A percentile compares a stretch with the other conserved stretches of the same genome.
Evolutionary conservation across 148 eudicot species (phyloP).

Genomic region (Silene latifolia): DNA sequence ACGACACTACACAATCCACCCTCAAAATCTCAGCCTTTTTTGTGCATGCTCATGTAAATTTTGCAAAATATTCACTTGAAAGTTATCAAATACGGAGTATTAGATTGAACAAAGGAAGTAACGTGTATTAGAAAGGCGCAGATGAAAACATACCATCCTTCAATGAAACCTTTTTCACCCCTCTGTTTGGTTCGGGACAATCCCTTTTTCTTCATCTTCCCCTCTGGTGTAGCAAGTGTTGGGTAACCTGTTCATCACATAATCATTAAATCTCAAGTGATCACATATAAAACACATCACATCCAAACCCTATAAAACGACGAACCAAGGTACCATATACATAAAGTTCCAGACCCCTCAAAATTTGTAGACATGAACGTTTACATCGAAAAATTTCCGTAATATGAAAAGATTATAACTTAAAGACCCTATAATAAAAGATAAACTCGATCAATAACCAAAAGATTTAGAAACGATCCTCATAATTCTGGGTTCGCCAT

Average conservation of each 20-base stretch:
- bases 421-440: too few species aligned
- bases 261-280: neutral
- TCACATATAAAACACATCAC: neutral
- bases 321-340: too few species aligned
- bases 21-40: too few species aligned
- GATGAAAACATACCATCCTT: constrained; percentile 62
- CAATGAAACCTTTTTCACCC: constrained; percentile 72
- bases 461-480: too few species aligned
- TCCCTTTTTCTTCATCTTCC: constrained; percentile 35
- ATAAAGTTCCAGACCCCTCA: too few species aligned
- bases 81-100: neutral
- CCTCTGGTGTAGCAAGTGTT: constrained; percentile 33
- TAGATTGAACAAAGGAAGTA: neutral
- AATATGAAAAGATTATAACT: too few species aligned
- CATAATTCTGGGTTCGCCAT: too few species aligned
- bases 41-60: neutral
- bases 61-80: neutral
- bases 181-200: constrained; percentile 38
- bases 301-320: neutral
- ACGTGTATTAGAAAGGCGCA: too few species aligned
- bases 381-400: too few species aligned
- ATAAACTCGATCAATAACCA: too few species aligned
- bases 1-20: too few species aligned
- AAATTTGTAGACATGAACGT: too few species aligned
- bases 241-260: constrained; percentile 51